Evolutionary conservation across 2,329 filamentous ascomycete genomes (phyloP).

Genomic region (Tympanopsis confertula): DNA sequence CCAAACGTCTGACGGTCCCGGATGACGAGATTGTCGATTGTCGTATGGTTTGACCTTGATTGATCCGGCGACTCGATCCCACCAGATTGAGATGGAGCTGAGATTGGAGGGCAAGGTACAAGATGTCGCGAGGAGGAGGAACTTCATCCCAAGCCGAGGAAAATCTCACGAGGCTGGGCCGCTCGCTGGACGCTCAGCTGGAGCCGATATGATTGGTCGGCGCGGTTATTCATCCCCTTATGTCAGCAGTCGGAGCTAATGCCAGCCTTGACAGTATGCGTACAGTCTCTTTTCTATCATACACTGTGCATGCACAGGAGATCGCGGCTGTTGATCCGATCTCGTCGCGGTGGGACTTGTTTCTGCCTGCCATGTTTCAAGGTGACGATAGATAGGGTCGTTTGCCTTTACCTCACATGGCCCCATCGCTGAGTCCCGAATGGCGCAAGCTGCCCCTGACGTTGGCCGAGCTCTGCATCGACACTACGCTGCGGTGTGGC

Average conservation of each 20-base stretch:
- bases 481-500: slow-evolving; percentile 85
- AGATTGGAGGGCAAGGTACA: slow-evolving; percentile 3
- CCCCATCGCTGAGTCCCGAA: slow-evolving; percentile 24
- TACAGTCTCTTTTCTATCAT: too few species aligned
- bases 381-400: neutral
- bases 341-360: too few species aligned
- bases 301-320: too few species aligned
- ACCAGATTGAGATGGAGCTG: slow-evolving; percentile 12
- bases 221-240: too few species aligned
- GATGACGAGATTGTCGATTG: too few species aligned
- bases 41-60: too few species aligned
- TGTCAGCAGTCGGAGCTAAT: slow-evolving; percentile 2
- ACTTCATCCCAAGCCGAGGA: neutral
- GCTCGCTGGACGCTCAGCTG: slow-evolving; percentile 24
- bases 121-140: neutral
- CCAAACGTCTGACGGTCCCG: too few species aligned
- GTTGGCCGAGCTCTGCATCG: slow-evolving; percentile 78
- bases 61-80: too few species aligned
- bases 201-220: too few species aligned
- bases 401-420: neutral
- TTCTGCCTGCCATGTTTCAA: too few species aligned
- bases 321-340: too few species aligned
- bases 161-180: slow-evolving; percentile 29
- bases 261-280: too few species aligned
- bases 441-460: slow-evolving; percentile 82